Evolutionary conservation across 345 rosid genomes (phyloP), one percentile per base, ranked within the genome.

Genomic region (Populus simonii): DNA sequence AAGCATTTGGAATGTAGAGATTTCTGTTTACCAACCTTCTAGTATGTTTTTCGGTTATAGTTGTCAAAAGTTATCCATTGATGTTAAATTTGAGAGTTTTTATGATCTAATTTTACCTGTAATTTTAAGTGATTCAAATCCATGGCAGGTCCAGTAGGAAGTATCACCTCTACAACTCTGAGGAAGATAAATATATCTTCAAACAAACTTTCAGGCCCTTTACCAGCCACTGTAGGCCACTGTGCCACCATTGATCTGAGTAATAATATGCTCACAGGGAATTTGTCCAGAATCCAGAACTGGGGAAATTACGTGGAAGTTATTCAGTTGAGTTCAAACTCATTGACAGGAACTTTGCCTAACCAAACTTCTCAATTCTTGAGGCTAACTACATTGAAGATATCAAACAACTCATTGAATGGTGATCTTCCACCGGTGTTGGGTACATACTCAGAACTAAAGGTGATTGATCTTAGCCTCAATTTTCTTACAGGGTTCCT

Each of bases 261-360:
- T 82, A 79, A 91, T 72, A 94, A 92, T 76, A 82, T 79, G 43
- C 83, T 94, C 68, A 90, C 92, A 61, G 98, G 97, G 43, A 84
- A 88, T 69, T 78, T 92, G 13, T 91, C 97, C 55, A 90, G 93
- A 79, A 87, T 92, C 27, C 89, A 84, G 84, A 79, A 78, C 72
- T 94, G 97, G 98, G 98, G 98, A 39, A 88, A 91, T 85, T 88
- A 87, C 68, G 90, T 88, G 66, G 97, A 92, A 85, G 81, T 79
- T 70, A 89, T 94, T 79, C 86, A 86, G 66, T 79, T 94, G 88
- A 94, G 92, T 83, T 91, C 92, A 41, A 94, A 94, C 80, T 80
- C 85, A 63, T 83, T 94, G 81, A 83, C 84, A 13, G 97, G 98
- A 80, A 80, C 85, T 74, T 71, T 92, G 71, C 92, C 96, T 18